phyloP scores from a whole-genome alignment of 179 eudicot species.

The Silene noctiflora region DNA sequence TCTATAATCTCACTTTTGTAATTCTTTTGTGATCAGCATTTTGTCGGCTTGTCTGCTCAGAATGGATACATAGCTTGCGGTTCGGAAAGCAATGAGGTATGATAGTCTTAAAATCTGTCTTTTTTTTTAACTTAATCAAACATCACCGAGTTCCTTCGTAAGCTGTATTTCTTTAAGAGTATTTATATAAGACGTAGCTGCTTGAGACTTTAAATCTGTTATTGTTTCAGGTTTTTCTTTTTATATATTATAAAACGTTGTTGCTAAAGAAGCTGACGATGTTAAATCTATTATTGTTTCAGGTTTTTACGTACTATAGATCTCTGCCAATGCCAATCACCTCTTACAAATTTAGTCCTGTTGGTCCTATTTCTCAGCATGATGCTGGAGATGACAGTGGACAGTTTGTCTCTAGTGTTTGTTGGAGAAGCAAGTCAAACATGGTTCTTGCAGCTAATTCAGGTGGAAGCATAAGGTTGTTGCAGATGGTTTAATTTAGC shows the following conservation, averaged over 20 bases:
- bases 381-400: slow-evolving; percentile 49
- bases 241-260: too few relatives aligned
- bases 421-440: slow-evolving; percentile 60
- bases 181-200: background rate
- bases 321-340: slow-evolving; percentile 72
- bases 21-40: slow-evolving; percentile 34
- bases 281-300: slow-evolving; percentile 17
- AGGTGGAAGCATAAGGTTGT: slow-evolving; percentile 45
- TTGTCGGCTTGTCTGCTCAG: slow-evolving; percentile 40
- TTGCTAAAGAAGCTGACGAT: too few relatives aligned
- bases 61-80: slow-evolving; percentile 49
- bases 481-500: slow-evolving; percentile 39
- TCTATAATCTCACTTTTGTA: slow-evolving; percentile 9
- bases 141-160: background rate
- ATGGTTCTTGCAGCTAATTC: slow-evolving; percentile 67
- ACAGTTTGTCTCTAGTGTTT: slow-evolving; percentile 70
- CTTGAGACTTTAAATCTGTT: too few relatives aligned
- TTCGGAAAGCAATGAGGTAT: slow-evolving; percentile 50
- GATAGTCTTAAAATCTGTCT: background rate
- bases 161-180: background rate
- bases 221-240: too few relatives aligned
- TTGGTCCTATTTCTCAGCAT: slow-evolving; percentile 46
- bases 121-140: background rate
- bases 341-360: slow-evolving; percentile 51
- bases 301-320: slow-evolving; percentile 41